Evolutionary conservation across 2,329 filamentous ascomycete genomes (phyloP).

Genomic region (Cytospora leucostoma): DNA sequence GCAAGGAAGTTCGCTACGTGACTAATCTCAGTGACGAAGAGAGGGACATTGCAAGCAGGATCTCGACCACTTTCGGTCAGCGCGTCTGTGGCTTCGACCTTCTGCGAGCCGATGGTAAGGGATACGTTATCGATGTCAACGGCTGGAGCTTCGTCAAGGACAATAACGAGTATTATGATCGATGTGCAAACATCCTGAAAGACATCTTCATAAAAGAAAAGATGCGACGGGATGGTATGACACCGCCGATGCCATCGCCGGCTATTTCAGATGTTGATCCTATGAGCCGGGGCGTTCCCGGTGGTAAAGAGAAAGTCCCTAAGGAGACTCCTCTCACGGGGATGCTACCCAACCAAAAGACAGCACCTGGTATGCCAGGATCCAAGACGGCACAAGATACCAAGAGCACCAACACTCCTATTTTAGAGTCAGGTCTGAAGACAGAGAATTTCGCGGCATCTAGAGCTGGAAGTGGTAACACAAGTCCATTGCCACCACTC

Average conservation of each 20-base stretch:
- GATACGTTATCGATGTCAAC: conserved; percentile 98
- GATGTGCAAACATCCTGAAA: conserved; percentile 80
- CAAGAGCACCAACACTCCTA: conserved; percentile 4
- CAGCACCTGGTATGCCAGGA: conserved; percentile 14
- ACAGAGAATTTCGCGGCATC: conserved; percentile 32
- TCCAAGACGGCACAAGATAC: conserved; percentile 21
- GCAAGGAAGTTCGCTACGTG: conserved; percentile 95
- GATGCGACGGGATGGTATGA: conserved; percentile 62
- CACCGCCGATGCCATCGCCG: conserved; percentile 54
- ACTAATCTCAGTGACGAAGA: conserved; percentile 81
- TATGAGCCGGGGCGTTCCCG: conserved; percentile 31
- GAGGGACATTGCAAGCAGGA: conserved; percentile 82
- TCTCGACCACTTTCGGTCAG: conserved; percentile 90
- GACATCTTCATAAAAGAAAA: conserved; percentile 87
- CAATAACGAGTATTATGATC: conserved; percentile 97
- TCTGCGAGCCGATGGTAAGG: conserved; percentile 81
- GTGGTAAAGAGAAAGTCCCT: conserved; percentile 32
- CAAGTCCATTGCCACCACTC: conserved; percentile 33
- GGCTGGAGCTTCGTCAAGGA: conserved; percentile 99
- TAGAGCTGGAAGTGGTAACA: conserved; percentile 30
- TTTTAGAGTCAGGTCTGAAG: conserved; percentile 31
- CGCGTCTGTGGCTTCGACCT: conserved; percentile 95
- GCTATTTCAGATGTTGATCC: conserved; percentile 43
- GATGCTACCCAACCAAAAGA: conserved; percentile 27
- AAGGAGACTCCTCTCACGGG: conserved; percentile 30